Conservation (phyloP, 495 filamentous ascomycete genomes). For the Hyaloscypha finlandica region DNA sequence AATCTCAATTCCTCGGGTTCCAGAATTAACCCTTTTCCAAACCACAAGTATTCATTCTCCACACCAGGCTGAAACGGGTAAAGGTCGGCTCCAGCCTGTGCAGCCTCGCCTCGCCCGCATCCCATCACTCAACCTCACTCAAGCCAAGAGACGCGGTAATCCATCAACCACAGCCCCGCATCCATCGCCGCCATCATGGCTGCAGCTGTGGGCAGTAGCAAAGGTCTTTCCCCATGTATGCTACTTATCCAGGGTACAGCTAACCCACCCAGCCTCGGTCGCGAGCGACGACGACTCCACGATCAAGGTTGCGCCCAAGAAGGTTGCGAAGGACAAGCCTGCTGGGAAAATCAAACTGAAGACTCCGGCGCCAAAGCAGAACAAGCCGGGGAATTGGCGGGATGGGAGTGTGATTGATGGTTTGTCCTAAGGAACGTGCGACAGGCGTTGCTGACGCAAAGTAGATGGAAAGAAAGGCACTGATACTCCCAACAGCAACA, state of each 20-base stretch:
- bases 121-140: slow-evolving; percentile 3
- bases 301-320: slow-evolving; percentile 64
- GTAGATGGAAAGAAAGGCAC: slow-evolving; percentile 50
- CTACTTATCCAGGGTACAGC: background rate
- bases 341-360: slow-evolving; percentile 70
- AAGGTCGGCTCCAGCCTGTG: background rate
- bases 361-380: slow-evolving; percentile 59
- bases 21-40: background rate
- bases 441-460: slow-evolving; percentile 7
- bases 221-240: slow-evolving; percentile 9
- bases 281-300: slow-evolving; percentile 50
- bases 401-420: slow-evolving; percentile 55
- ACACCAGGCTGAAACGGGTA: slow-evolving; percentile 1
- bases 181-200: slow-evolving; percentile 16
- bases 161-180: slow-evolving; percentile 13
- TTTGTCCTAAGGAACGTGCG: slow-evolving; percentile 35
- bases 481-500: slow-evolving; percentile 36
- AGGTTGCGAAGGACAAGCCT: slow-evolving; percentile 45
- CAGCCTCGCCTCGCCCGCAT: slow-evolving; percentile 15
- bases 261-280: slow-evolving; percentile 18
- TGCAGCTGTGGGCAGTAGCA: slow-evolving; percentile 12
- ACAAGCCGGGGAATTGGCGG: slow-evolving; percentile 57
- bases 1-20: background rate
- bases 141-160: background rate
- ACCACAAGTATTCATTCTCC: background rate